Conservation (phyloP, 2,329 filamentous ascomycete species). For the Fusarium longipes region DNA sequence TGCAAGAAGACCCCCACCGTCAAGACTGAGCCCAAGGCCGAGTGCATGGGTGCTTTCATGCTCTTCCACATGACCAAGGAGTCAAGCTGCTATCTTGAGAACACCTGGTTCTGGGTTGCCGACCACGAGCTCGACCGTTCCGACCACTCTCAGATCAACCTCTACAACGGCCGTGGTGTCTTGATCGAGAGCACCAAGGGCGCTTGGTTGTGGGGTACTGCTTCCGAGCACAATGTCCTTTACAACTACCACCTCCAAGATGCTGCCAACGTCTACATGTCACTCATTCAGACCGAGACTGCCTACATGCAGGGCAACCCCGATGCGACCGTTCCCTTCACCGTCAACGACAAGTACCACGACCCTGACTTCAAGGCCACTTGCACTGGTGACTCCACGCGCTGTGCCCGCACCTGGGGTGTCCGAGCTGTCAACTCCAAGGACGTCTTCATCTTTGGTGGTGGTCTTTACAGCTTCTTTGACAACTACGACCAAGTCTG, state of each 20-base stretch:
- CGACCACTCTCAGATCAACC: slow-evolving; percentile 81
- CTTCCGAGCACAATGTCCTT: slow-evolving; percentile 72
- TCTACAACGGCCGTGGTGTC: slow-evolving; percentile 89
- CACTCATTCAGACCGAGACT: slow-evolving; percentile 88
- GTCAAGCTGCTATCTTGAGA: slow-evolving; percentile 83
- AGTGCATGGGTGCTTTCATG: slow-evolving; percentile 80
- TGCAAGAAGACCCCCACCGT: slow-evolving; percentile 81
- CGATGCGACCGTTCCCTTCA: slow-evolving; percentile 74
- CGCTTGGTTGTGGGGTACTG: slow-evolving; percentile 84
- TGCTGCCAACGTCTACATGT: slow-evolving; percentile 84
- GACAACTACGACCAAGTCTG: slow-evolving; percentile 83
- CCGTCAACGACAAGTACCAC: slow-evolving; percentile 64
- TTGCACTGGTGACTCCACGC: slow-evolving; percentile 60
- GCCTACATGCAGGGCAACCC: slow-evolving; percentile 90
- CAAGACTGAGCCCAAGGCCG: slow-evolving; percentile 68
- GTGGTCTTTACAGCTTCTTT: slow-evolving; percentile 84
- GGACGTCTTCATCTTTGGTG: slow-evolving; percentile 76
- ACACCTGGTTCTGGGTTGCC: slow-evolving; percentile 89
- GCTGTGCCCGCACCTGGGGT: slow-evolving; percentile 81
- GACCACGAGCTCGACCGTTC: slow-evolving; percentile 87
- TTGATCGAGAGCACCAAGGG: slow-evolving; percentile 79
- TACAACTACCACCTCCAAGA: slow-evolving; percentile 89
- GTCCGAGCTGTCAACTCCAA: slow-evolving; percentile 75
- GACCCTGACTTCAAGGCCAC: slow-evolving; percentile 74
- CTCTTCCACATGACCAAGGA: slow-evolving; percentile 72